phyloP scores from a whole-genome alignment of 108 stramenopile genomes.

The Skeletonema grethae region DNA sequence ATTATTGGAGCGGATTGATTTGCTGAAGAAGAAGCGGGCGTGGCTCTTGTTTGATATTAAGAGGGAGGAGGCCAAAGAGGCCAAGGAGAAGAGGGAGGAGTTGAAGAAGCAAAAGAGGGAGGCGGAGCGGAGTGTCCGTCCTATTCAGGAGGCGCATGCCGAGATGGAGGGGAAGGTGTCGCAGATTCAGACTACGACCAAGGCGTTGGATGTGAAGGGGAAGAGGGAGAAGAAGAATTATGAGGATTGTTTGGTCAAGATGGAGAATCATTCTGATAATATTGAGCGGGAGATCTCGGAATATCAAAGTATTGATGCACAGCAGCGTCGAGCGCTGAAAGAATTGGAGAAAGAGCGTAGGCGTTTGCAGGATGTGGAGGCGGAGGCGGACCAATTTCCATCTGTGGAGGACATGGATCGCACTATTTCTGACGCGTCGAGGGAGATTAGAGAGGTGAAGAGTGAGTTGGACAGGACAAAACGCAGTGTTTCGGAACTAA shows the following conservation, averaged over 20 bases:
- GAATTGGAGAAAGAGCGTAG: slow-evolving; percentile 44
- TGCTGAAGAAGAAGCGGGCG: slow-evolving; percentile 64
- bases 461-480: slow-evolving; percentile 38
- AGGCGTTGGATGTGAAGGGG: slow-evolving; percentile 40
- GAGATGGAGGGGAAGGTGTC: slow-evolving; percentile 26
- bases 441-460: slow-evolving; percentile 31
- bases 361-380: slow-evolving; percentile 45
- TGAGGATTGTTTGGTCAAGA: slow-evolving; percentile 57
- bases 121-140: slow-evolving; percentile 39
- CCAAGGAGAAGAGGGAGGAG: slow-evolving; percentile 54
- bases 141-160: slow-evolving; percentile 54
- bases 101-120: slow-evolving; percentile 50
- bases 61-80: slow-evolving; percentile 36
- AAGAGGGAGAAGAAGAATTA: slow-evolving; percentile 43
- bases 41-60: slow-evolving; percentile 72
- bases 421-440: slow-evolving; percentile 30
- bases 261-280: slow-evolving; percentile 55
- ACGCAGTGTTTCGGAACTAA: slow-evolving; percentile 11
- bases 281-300: slow-evolving; percentile 58
- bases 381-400: slow-evolving; percentile 35
- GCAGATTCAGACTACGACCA: slow-evolving; percentile 26
- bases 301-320: slow-evolving; percentile 46
- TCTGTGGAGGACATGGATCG: slow-evolving; percentile 53
- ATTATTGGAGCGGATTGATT: slow-evolving; percentile 53
- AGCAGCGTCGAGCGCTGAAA: slow-evolving; percentile 41